Percentiles rank a stretch among this genome's conserved stretches.
Conservation (phyloP, 176 grass and related monocot genomes). For the Avena eriantha region DNA sequence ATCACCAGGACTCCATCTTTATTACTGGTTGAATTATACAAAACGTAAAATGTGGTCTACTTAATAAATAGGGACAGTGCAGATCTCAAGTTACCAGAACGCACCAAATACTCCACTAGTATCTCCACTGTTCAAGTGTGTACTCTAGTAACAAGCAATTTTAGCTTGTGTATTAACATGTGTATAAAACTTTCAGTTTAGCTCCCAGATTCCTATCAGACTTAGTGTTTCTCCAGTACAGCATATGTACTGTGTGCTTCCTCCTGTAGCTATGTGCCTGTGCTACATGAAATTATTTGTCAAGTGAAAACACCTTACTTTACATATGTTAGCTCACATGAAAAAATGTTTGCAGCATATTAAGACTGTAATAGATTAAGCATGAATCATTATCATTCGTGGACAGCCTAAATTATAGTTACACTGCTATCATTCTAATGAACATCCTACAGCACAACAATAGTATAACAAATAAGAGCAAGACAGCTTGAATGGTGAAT, state of each 20-base stretch:
- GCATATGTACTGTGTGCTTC: not conserved
- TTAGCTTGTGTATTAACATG: not conserved
- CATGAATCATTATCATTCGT: not conserved
- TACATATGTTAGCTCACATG: not conserved
- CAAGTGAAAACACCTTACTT: slow-evolving; percentile 16
- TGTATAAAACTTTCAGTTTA: slow-evolving; percentile 1
- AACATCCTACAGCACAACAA: slow-evolving; percentile 26
- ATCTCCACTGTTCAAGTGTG: not conserved
- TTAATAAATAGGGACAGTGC: not conserved
- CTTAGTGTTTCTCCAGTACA: slow-evolving; percentile 2
- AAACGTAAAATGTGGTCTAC: not conserved
- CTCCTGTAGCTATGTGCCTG: slow-evolving; percentile 3
- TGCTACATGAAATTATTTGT: not conserved
- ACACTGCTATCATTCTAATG: not conserved
- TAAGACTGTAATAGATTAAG: not conserved
- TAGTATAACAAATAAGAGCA: not conserved
- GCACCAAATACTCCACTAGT: not conserved
- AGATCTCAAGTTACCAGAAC: slow-evolving; percentile 17
- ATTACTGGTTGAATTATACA: not conserved
- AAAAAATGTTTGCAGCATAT: not conserved
- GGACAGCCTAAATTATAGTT: not conserved
- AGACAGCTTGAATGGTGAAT: not conserved
- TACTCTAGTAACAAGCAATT: not conserved
- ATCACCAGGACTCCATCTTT: not conserved
- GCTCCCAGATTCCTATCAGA: slow-evolving; percentile 17